Base-by-base conservation (phyloP, 257 asterid species). In the Capsicum rhomboideum region DNA sequence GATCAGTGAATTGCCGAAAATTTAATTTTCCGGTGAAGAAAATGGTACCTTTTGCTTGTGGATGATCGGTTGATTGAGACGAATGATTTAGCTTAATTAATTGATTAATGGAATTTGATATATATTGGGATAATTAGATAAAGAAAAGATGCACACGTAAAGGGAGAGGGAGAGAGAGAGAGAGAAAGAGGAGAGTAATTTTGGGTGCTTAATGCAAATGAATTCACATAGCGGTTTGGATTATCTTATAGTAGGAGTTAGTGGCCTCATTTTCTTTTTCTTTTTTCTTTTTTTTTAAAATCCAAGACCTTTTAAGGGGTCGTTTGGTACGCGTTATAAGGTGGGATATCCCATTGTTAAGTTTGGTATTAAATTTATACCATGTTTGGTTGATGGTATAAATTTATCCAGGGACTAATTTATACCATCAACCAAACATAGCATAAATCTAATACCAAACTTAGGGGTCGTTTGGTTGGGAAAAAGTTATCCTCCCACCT, bases 21-120 rank as follows among this genome's bases (percentile, higher is more conserved):
- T 0, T 0, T 74, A 29, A 69, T 20, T 26, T 49, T 21, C 61
- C 61, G 61, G 81, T 11, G 81, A 75, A 75, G 81, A 75, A 75
- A 75, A 53, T 34, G 17, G 59, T 75, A 28, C 44, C 81, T 49
- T 75, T 26, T 23, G 40, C 40, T 75, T 75, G 14, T 14, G 26
- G 81, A 49, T 49, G 81, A 75, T 75, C 81, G 81, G 81, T 49
- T 75, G 59, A 75, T 75, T 75, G 61, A 14, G 81, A 14, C 40
- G 63, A 49, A 49, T 26, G 49, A 46, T 13, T 46, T 34, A 67
- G 31, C 17, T 4, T 64, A 63, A 61, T 11, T 64, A 34, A 71
- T 40, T 71, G 37, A 20, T 23, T 74, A 74, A 46, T 5, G 40
- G 42, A 74, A 74, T 46, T 59, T 23, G 17, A 74, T 49, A 34